Percentiles rank a stretch among this genome's conserved stretches.
These are phyloP conservation scores for Globisporangium paddicum DNA, from an alignment of 352 stramenopile species.

Conservation along the genomic window DNA sequence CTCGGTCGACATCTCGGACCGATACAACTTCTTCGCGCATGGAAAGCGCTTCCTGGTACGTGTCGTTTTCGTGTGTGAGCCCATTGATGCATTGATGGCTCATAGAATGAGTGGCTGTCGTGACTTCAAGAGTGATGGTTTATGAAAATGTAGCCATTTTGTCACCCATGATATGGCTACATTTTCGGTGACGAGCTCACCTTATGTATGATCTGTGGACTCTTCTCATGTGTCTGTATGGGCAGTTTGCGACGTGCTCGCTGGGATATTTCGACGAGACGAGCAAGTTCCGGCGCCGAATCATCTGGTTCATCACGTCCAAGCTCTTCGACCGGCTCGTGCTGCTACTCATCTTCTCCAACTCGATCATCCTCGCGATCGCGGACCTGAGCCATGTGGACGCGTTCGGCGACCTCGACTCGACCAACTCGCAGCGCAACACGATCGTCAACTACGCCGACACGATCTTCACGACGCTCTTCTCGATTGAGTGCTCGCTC, in stretches of 20 bases:
- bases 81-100: not conserved
- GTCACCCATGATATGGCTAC: not conserved
- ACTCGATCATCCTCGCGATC: conserved; percentile 74
- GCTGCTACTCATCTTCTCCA: conserved; percentile 70
- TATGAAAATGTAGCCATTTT: not conserved
- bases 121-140: not conserved
- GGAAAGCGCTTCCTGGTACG: conserved; percentile 41
- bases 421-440: conserved; percentile 36
- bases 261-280: conserved; percentile 47
- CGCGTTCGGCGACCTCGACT: conserved; percentile 25
- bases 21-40: conserved; percentile 61
- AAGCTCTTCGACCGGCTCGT: conserved; percentile 62
- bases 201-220: not conserved
- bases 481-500: conserved; percentile 78
- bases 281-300: conserved; percentile 27
- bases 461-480: conserved; percentile 66
- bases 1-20: conserved; percentile 37
- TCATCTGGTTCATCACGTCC: conserved; percentile 53
- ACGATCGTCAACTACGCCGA: conserved; percentile 43
- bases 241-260: conserved; percentile 42
- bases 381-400: conserved; percentile 53
- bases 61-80: no score
- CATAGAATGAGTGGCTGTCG: not conserved
- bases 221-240: not conserved
- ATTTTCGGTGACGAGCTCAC: not conserved